A percentile compares a stretch with the other conserved stretches of the same genome.
These are phyloP conservation scores for Arabis alpina DNA, from an alignment of 345 rosid genomes.

Conservation along the genomic window DNA sequence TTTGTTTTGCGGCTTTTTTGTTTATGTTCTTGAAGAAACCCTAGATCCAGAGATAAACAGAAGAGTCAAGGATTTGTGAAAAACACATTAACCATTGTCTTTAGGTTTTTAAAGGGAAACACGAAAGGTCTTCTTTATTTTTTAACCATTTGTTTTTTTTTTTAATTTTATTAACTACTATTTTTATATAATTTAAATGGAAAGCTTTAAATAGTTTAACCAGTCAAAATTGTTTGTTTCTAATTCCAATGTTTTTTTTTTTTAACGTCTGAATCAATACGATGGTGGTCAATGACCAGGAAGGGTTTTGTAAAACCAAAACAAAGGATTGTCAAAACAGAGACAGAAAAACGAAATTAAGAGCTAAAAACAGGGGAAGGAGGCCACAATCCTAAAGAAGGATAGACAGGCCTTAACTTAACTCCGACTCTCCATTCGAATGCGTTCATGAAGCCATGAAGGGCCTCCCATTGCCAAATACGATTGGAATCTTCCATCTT, in stretches of 20 bases:
- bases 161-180: background rate
- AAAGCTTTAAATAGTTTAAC: slow-evolving; percentile 22
- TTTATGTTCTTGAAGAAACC: slow-evolving; percentile 47
- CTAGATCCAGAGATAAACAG: slow-evolving; percentile 58
- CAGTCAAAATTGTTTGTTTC: background rate
- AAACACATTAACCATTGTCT: background rate
- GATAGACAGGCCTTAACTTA: no score
- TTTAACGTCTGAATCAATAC: no score
- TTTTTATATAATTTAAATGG: background rate
- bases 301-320: no score
- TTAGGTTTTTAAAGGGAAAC: slow-evolving; percentile 31
- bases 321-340: no score
- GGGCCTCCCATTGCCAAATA: no score
- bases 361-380: no score
- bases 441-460: no score
- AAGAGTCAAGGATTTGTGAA: slow-evolving; percentile 40
- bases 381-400: no score
- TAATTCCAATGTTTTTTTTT: background rate
- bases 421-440: no score
- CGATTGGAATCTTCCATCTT: no score
- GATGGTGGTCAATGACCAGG: no score
- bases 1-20: slow-evolving; percentile 22
- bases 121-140: slow-evolving; percentile 22
- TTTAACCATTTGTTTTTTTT: slow-evolving; percentile 27
- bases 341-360: no score